Conservation (phyloP, 2,329 filamentous ascomycete species). For the Ceratocystis papillata region DNA sequence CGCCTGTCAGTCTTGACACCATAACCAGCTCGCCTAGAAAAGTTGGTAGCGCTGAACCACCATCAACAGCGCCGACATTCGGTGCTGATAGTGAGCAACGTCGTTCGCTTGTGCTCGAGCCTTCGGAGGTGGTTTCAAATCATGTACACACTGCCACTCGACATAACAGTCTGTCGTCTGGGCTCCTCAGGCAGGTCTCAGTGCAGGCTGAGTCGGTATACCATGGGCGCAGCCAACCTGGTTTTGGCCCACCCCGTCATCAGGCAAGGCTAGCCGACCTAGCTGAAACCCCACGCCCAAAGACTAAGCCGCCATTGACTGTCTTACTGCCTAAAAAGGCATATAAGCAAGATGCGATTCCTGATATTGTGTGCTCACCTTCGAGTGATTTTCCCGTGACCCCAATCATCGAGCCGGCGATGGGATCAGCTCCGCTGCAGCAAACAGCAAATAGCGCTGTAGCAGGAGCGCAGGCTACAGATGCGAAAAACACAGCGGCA, state of each 20-base stretch:
- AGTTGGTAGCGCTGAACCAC: neutral
- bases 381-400: constrained; percentile 11
- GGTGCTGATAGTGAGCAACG: neutral
- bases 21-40: constrained; percentile 20
- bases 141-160: neutral
- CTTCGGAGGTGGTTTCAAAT: constrained; percentile 10
- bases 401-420: neutral
- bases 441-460: neutral
- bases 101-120: constrained; percentile 18
- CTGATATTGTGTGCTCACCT: constrained; percentile 14
- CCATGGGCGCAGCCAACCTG: neutral
- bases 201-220: neutral
- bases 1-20: constrained; percentile 22
- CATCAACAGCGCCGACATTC: neutral
- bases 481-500: neutral
- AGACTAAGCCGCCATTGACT: constrained; percentile 16
- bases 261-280: neutral
- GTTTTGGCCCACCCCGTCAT: neutral
- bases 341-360: neutral
- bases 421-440: neutral
- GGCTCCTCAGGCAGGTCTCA: neutral
- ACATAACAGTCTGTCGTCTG: neutral
- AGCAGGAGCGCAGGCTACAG: neutral
- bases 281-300: neutral
- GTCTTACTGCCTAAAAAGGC: constrained; percentile 14